Evolutionary conservation across 2,329 filamentous ascomycete species (phyloP), one percentile per base, ranked within the genome.

Genomic region (Scytalidium sp.): DNA sequence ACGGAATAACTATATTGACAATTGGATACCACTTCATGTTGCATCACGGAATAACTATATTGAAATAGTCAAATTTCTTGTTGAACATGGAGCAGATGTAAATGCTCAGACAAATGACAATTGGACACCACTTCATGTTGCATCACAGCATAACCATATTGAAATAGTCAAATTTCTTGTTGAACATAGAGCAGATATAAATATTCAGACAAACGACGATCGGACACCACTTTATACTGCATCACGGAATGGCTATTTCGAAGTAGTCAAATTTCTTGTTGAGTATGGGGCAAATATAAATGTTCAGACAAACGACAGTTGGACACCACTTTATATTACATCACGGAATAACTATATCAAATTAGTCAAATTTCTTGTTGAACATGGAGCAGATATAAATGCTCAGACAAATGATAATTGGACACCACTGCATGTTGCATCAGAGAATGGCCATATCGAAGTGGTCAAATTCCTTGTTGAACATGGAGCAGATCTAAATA

Each of bases 131-230:
- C 41, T 47, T 10, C 45, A 47, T 17, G 7, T 47, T 21, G 45
- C 45, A 21, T 46, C 50, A n/a, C 10, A 13, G 2, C 41, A n/a
- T 7, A 44, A 45, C 19, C 21, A 45, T 23, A 10, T 43, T 39
- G 19, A 41, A 19, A 23, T 52, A 19, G 45, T 50, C 13, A 19
- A 21, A 19, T 42, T 49, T 11, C 50, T 54, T 10, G 3, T 54
- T 17, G 50, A 52, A 20, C 21, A 42, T 43, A 46, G 46, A 22
- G 52, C 52, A 19, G 22, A 52, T 21, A 43, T 52, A 19, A 52
- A 52, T 47, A 36, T 44, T 5, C 19, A 50, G n/a, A n/a, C n/a
- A n/a, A n/a, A n/a, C n/a, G n/a, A n/a, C n/a, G n/a, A n/a, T n/a
- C n/a, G n/a, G n/a, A n/a, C n/a, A n/a, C n/a, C n/a, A n/a, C n/a